Percentiles rank a stretch among this genome's conserved stretches.
These are phyloP conservation scores for Geranium incanum DNA, from an alignment of 441 rosid species.

Conservation along the genomic window DNA sequence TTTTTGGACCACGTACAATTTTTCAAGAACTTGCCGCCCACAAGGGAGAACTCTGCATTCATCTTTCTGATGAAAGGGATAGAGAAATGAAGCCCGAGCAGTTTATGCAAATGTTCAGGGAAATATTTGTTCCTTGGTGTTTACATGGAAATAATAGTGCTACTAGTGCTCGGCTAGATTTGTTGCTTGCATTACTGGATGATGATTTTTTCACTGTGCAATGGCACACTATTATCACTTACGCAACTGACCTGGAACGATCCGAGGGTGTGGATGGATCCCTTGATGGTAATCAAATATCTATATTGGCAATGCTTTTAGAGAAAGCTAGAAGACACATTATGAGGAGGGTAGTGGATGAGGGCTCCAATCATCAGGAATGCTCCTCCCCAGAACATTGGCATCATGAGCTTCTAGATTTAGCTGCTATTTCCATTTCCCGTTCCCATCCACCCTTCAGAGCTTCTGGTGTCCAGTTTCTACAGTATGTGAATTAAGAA, in stretches of 20 bases:
- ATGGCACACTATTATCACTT: constrained; percentile 60
- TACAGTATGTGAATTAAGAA: constrained; percentile 52
- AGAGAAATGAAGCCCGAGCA: constrained; percentile 35
- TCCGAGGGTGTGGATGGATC: constrained; percentile 29
- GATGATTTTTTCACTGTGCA: constrained; percentile 74
- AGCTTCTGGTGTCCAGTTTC: constrained; percentile 45
- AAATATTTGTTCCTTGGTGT: constrained; percentile 85
- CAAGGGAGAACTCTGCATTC: constrained; percentile 24
- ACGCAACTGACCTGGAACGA: constrained; percentile 36
- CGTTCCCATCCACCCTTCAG: constrained; percentile 36
- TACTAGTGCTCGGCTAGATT: constrained; percentile 53
- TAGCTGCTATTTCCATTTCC: constrained; percentile 54
- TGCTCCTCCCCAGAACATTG: constrained; percentile 52
- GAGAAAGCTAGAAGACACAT: constrained; percentile 63
- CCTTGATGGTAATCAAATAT: constrained; percentile 31
- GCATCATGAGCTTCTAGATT: constrained; percentile 78
- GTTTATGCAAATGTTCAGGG: constrained; percentile 52
- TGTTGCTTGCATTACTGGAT: constrained; percentile 68
- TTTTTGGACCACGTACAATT: constrained; percentile 69
- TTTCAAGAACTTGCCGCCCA: constrained; percentile 33
- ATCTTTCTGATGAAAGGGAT: constrained; percentile 28
- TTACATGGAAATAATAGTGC: constrained; percentile 42
- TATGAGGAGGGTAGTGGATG: constrained; percentile 33
- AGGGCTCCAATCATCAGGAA: constrained; percentile 28
- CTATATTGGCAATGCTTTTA: constrained; percentile 50